phyloP scores from a whole-genome alignment of 257 asterid genomes.

The Scutellaria minor region DNA sequence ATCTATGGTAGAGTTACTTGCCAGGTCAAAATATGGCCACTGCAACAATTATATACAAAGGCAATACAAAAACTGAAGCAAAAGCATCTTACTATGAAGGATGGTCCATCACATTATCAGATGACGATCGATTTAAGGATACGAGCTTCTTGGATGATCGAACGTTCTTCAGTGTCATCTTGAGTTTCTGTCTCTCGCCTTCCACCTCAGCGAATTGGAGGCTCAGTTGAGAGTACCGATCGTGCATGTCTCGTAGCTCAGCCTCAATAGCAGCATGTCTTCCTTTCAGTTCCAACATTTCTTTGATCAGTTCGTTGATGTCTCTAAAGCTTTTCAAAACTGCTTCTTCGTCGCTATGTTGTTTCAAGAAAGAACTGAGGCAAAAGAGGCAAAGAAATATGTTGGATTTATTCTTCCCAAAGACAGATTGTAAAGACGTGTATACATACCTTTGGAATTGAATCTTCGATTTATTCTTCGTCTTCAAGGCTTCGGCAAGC shows the following conservation, averaged over 20 bases:
- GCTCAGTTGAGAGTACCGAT: conserved; percentile 84
- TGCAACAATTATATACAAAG: conserved; percentile 31
- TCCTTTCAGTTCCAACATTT: conserved; percentile 81
- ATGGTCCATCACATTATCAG: conserved; percentile 46
- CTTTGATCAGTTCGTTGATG: conserved; percentile 82
- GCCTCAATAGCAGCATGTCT: conserved; percentile 68
- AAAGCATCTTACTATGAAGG: conserved; percentile 38
- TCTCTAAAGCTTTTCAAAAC: conserved; percentile 84
- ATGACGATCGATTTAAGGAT: conserved; percentile 48
- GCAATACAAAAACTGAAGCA: neutral
- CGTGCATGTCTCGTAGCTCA: conserved; percentile 89
- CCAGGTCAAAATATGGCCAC: conserved; percentile 37
- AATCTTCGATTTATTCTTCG: conserved; percentile 59
- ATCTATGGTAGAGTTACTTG: conserved; percentile 30
- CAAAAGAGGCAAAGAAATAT: conserved; percentile 12
- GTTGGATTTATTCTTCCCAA: too few species aligned
- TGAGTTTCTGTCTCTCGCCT: conserved; percentile 93
- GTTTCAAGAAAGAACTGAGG: conserved; percentile 82
- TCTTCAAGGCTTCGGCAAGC: conserved; percentile 87
- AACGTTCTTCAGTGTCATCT: conserved; percentile 76
- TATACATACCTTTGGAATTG: conserved; percentile 72
- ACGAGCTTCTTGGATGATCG: conserved; percentile 57
- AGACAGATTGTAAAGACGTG: too few species aligned
- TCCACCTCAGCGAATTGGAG: conserved; percentile 97
- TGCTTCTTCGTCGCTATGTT: conserved; percentile 81